These are phyloP conservation scores for Plasmodium gonderi DNA, from an alignment of 169 alveolate genomes.

Conservation along the genomic window DNA sequence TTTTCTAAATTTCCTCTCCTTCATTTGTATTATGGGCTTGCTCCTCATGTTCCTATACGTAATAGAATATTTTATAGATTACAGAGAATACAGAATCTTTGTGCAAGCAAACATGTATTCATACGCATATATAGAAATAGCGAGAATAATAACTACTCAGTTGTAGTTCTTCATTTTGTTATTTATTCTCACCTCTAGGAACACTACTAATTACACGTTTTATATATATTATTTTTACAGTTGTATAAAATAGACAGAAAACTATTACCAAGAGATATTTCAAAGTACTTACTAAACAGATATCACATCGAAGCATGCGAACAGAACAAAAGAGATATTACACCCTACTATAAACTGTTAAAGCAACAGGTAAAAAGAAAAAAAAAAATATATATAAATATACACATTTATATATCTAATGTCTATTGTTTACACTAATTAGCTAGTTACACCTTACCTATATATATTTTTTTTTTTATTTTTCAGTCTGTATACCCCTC, in stretches of 20 bases:
- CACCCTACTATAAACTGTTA: constrained; percentile 80
- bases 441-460: not conserved
- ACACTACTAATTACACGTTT: not conserved
- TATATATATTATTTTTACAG: not conserved
- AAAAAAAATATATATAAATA: not conserved
- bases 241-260: constrained; percentile 73
- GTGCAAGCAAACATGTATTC: no score
- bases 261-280: constrained; percentile 72
- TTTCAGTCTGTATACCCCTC: constrained; percentile 73
- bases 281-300: constrained; percentile 75
- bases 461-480: not conserved
- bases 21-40: constrained; percentile 73
- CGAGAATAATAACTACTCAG: not conserved
- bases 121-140: not conserved
- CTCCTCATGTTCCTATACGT: constrained; percentile 72
- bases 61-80: constrained; percentile 1
- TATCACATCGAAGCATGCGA: constrained; percentile 76
- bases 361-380: constrained; percentile 76
- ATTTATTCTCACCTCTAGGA: not conserved
- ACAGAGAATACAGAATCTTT: no score
- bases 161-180: not conserved
- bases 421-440: no score
- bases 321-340: constrained; percentile 51
- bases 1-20: constrained; percentile 70
- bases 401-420: not conserved